phyloP scores from a whole-genome alignment of 345 rosid genomes.

The Salix purpurea region DNA sequence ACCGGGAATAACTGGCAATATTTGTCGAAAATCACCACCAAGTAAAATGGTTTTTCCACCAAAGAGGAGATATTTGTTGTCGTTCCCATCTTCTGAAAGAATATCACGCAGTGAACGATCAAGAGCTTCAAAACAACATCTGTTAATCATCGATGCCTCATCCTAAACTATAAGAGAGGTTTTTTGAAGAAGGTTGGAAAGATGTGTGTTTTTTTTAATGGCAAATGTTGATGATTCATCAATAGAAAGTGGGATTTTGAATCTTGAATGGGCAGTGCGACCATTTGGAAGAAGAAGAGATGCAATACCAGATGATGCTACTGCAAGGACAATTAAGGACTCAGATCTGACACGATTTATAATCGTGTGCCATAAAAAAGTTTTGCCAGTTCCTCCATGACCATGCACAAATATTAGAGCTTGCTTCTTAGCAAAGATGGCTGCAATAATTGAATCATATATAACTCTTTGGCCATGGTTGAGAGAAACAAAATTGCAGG shows the following conservation, averaged over 20 bases:
- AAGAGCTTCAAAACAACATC: too few species aligned
- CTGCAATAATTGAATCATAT: not conserved
- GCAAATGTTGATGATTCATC: not conserved
- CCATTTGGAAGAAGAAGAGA: not conserved
- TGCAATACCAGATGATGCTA: not conserved
- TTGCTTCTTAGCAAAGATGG: not conserved
- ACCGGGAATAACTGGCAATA: not conserved
- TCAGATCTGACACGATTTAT: not conserved
- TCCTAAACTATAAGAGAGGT: too few species aligned
- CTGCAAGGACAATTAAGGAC: not conserved
- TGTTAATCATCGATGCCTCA: too few species aligned
- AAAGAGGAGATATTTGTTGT: too few species aligned
- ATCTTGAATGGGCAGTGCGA: not conserved
- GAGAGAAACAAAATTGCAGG: not conserved
- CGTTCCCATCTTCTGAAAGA: too few species aligned
- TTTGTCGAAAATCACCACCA: too few species aligned
- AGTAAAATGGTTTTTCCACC: too few species aligned
- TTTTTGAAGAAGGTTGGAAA: too few species aligned
- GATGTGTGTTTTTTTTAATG: too few species aligned
- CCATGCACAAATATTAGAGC: not conserved
- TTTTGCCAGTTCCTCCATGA: not conserved
- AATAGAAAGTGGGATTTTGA: not conserved
- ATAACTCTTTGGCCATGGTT: not conserved
- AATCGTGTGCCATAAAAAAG: not conserved
- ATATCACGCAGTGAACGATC: too few species aligned